A percentile compares a stretch with the other conserved stretches of the same genome.
These are phyloP conservation scores for Limnanthes douglasii DNA, from an alignment of 345 rosid genomes.

Conservation along the genomic window DNA sequence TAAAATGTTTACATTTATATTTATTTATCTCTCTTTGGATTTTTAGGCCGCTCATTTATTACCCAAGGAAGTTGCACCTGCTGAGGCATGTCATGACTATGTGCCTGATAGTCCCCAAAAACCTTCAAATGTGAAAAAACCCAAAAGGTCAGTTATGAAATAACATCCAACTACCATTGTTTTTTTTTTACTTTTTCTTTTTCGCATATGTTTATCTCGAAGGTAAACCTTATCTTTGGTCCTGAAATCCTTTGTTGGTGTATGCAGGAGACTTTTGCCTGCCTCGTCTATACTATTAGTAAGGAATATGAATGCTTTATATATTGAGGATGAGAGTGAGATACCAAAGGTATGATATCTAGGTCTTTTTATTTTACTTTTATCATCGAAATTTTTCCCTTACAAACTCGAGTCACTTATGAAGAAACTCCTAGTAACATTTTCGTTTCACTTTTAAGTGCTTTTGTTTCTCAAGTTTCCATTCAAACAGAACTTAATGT, in stretches of 20 bases:
- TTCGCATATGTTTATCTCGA: too few species aligned
- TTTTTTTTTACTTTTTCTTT: background rate
- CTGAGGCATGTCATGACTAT: background rate
- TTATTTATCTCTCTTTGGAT: slow-evolving; percentile 5
- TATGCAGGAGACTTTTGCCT: slow-evolving; percentile 70
- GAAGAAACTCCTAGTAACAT: background rate
- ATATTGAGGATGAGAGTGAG: slow-evolving; percentile 42
- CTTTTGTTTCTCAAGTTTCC: too few species aligned
- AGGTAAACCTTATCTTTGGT: too few species aligned
- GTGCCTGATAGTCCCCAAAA: slow-evolving; percentile 7
- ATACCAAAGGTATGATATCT: slow-evolving; percentile 62
- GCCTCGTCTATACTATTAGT: slow-evolving; percentile 52
- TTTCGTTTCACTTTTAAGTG: background rate
- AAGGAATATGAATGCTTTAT: slow-evolving; percentile 38
- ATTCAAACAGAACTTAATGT: too few species aligned
- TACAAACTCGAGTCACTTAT: background rate
- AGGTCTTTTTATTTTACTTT: too few species aligned
- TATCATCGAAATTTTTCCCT: background rate
- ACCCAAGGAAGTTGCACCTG: slow-evolving; percentile 7
- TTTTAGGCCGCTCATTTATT: slow-evolving; percentile 1
- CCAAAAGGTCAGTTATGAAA: slow-evolving; percentile 21
- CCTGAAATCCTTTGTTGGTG: slow-evolving; percentile 1
- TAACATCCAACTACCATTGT: background rate
- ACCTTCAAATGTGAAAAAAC: slow-evolving; percentile 16
- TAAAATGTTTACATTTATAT: background rate